These are phyloP conservation scores for Mortierella hygrophila DNA, from an alignment of 192 early-diverging fungal species.

Conservation along the genomic window DNA sequence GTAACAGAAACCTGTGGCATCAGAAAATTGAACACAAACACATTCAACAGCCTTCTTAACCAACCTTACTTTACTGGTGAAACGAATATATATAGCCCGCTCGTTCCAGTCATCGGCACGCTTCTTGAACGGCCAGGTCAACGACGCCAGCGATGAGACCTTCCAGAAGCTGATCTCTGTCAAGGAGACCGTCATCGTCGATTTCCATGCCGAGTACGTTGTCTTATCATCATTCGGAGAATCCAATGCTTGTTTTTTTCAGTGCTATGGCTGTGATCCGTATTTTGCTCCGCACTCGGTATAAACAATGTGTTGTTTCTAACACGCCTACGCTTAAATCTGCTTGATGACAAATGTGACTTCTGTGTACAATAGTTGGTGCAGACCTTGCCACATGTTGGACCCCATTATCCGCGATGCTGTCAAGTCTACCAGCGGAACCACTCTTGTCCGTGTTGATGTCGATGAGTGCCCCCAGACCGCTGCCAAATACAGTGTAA, in stretches of 20 bases:
- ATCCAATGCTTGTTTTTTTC: no score
- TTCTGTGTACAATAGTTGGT: constrained; percentile 70
- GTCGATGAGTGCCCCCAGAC: constrained; percentile 75
- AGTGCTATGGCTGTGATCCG: neutral
- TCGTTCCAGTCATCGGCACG: constrained; percentile 44
- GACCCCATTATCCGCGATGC: constrained; percentile 76
- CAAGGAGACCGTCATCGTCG: constrained; percentile 80
- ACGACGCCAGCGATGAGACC: constrained; percentile 69
- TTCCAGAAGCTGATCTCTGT: constrained; percentile 75
- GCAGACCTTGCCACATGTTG: constrained; percentile 85
- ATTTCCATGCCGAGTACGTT: constrained; percentile 82
- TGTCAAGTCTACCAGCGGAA: constrained; percentile 72
- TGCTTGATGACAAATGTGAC: neutral
- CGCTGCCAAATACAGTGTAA: constrained; percentile 75
- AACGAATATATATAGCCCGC: constrained; percentile 18
- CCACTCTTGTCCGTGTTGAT: constrained; percentile 82
- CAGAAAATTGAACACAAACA: no score
- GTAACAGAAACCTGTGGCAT: neutral
- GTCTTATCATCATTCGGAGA: neutral
- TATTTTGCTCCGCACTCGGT: neutral
- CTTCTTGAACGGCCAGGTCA: constrained; percentile 57
- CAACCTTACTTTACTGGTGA: neutral
- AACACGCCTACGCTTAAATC: neutral
- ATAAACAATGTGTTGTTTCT: neutral
- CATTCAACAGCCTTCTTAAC: no score